Conservation (phyloP, 306 rosid species). For the Corylus avellana region DNA sequence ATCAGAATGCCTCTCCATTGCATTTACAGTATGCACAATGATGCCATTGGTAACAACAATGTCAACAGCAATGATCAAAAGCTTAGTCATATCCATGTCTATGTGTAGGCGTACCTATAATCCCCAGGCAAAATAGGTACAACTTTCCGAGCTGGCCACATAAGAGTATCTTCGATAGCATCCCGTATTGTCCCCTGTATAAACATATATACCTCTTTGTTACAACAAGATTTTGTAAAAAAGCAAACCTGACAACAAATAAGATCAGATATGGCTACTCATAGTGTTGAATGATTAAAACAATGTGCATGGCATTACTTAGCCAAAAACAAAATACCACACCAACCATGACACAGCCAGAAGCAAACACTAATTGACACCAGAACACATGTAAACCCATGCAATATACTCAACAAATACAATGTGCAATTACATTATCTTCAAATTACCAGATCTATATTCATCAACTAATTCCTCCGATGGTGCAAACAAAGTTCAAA, state of each 20-base stretch:
- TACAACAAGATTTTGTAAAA: not conserved
- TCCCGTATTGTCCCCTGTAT: constrained; percentile 79
- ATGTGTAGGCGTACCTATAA: constrained; percentile 61
- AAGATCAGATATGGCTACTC: not conserved
- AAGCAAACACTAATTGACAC: not conserved
- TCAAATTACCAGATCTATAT: not conserved
- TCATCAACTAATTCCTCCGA: not conserved
- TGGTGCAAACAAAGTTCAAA: constrained; percentile 6
- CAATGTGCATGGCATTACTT: not conserved
- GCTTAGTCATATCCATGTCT: constrained; percentile 3
- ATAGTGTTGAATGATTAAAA: not conserved
- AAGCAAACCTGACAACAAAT: not conserved
- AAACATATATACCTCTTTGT: constrained; percentile 24
- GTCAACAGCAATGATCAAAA: not conserved
- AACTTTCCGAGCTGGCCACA: constrained; percentile 97
- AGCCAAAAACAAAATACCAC: not conserved
- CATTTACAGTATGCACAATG: not conserved
- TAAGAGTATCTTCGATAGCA: constrained; percentile 90
- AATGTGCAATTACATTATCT: not conserved
- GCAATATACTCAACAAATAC: not conserved
- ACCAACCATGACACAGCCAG: not conserved
- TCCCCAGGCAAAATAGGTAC: constrained; percentile 94
- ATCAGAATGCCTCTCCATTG: not conserved
- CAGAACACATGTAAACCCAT: not conserved
- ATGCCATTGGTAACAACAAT: constrained; percentile 11